A percentile compares a stretch with the other conserved stretches of the same genome.
phyloP scores from a whole-genome alignment of 1,139 yeast genomes.

The Saccharomycopsis hybrid region DNA sequence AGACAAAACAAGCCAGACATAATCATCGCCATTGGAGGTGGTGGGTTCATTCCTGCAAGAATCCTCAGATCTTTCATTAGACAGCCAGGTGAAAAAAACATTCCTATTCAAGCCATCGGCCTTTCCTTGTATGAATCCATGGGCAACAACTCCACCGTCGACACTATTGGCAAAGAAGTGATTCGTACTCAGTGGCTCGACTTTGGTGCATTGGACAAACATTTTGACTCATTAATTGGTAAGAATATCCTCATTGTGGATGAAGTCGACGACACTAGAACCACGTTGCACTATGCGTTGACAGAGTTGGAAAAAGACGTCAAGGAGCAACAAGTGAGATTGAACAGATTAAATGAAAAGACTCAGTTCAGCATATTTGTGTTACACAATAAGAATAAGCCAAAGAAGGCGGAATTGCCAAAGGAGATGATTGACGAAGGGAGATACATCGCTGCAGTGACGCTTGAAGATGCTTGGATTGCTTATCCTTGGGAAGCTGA shows the following conservation, averaged over 20 bases:
- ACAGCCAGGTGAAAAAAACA: slow-evolving; percentile 79
- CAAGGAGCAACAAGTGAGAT: slow-evolving; percentile 31
- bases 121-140: slow-evolving; percentile 83
- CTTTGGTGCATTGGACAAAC: slow-evolving; percentile 52
- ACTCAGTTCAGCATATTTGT: slow-evolving; percentile 88
- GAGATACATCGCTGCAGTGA: slow-evolving; percentile 45
- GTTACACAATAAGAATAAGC: slow-evolving; percentile 85
- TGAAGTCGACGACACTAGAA: slow-evolving; percentile 94
- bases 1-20: slow-evolving; percentile 68
- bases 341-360: slow-evolving; percentile 41
- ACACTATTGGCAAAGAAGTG: slow-evolving; percentile 72
- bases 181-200: slow-evolving; percentile 96
- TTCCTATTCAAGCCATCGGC: slow-evolving; percentile 91
- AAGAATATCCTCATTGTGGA: slow-evolving; percentile 81
- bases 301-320: slow-evolving; percentile 84
- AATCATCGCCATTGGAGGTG: slow-evolving; percentile 87
- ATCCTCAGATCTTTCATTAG: slow-evolving; percentile 87
- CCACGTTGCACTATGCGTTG: slow-evolving; percentile 88
- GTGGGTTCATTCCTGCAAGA: slow-evolving; percentile 96
- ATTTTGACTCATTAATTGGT: slow-evolving; percentile 55
- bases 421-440: slow-evolving; percentile 39
- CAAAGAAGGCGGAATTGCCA: slow-evolving; percentile 61
- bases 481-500: slow-evolving; percentile 65
- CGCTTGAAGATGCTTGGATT: slow-evolving; percentile 53
- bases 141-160: slow-evolving; percentile 55